phyloP scores from a whole-genome alignment of 2,329 filamentous ascomycete genomes.

The Fusarium dlaminii region DNA sequence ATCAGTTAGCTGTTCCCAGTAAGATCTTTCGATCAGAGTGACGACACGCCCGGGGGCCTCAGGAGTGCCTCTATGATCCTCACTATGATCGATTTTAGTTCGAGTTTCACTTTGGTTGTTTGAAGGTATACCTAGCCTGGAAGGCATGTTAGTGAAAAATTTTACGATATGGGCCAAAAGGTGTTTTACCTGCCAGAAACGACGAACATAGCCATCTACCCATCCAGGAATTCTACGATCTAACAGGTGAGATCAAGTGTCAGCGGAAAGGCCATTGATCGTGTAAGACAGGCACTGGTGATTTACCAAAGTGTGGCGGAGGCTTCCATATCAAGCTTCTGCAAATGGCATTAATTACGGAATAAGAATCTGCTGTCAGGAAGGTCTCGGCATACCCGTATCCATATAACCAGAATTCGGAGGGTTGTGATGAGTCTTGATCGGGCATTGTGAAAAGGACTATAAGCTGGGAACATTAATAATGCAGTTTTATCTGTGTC shows the following conservation, averaged over 20 bases:
- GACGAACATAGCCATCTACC: conserved; percentile 90
- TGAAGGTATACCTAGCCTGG: conserved; percentile 47
- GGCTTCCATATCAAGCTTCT: conserved; percentile 98
- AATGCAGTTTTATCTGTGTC: not conserved
- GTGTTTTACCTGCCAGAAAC: conserved; percentile 92
- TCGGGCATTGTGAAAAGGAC: conserved; percentile 49
- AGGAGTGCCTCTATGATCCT: conserved; percentile 94
- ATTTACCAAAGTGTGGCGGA: conserved; percentile 96
- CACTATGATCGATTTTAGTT: conserved; percentile 59
- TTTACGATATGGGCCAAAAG: not conserved
- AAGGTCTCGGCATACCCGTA: conserved; percentile 75
- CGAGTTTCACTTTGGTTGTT: not conserved
- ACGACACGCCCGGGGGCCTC: conserved; percentile 89
- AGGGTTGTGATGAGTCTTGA: conserved; percentile 43
- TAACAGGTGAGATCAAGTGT: conserved; percentile 50
- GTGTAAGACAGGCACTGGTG: conserved; percentile 41
- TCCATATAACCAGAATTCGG: conserved; percentile 95
- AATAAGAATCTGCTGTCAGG: conserved; percentile 10
- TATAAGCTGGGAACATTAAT: conserved; percentile 17
- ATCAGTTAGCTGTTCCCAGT: conserved; percentile 83
- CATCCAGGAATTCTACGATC: conserved; percentile 88
- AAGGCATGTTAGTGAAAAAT: conserved; percentile 5
- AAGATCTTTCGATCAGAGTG: conserved; percentile 85
- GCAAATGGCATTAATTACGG: conserved; percentile 6
- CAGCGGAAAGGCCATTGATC: conserved; percentile 1